phyloP scores from a whole-genome alignment of 1,284 basidiomycete genomes.

The Austroboletus niveus region DNA sequence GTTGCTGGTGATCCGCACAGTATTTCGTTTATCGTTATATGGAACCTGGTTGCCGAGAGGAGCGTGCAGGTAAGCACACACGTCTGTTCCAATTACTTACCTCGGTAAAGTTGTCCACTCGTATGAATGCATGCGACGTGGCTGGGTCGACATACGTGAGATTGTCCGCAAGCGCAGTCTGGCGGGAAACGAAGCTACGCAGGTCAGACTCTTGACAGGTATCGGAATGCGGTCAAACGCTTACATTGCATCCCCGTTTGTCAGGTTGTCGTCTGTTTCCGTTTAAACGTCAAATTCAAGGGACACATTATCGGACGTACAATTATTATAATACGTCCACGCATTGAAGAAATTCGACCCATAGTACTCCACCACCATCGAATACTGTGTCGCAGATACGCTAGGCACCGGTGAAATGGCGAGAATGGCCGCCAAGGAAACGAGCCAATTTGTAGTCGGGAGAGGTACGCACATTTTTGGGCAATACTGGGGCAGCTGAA shows the following conservation, averaged over 20 bases:
- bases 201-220: background rate
- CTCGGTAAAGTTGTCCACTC: conserved; percentile 64
- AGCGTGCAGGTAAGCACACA: background rate
- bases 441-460: conserved; percentile 3
- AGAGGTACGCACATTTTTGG: conserved; percentile 9
- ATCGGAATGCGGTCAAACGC: background rate
- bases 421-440: conserved; percentile 7
- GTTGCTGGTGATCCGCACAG: conserved; percentile 61
- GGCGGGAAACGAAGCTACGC: conserved; percentile 53
- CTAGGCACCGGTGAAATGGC: conserved; percentile 3
- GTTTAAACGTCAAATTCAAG: background rate
- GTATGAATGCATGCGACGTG: conserved; percentile 65
- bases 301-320: conserved; percentile 31
- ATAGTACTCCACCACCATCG: conserved; percentile 46
- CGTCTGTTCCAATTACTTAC: conserved; percentile 30
- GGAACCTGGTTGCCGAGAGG: conserved; percentile 22
- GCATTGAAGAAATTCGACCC: conserved; percentile 53
- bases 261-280: conserved; percentile 60
- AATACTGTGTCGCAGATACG: conserved; percentile 36
- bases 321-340: conserved; percentile 54
- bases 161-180: conserved; percentile 45
- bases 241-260: conserved; percentile 66
- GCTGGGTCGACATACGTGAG: conserved; percentile 62
- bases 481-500: background rate
- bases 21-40: conserved; percentile 67